Base-by-base conservation (phyloP, 2,329 filamentous ascomycete species). In the Sporothrix sp. region DNA sequence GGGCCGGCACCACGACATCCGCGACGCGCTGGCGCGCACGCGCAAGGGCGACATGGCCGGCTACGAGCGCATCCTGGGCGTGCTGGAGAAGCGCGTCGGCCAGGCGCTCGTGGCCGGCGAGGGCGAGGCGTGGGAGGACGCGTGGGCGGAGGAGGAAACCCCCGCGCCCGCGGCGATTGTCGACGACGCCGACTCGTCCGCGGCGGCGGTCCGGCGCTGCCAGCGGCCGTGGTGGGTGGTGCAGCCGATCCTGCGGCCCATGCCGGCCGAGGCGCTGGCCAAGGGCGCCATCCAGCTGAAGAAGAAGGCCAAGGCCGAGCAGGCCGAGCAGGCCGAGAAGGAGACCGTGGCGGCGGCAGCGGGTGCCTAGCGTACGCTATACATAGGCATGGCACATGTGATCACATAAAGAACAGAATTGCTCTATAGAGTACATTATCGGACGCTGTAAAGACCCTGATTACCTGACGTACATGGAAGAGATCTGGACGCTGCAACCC, bases 161-260 rank as follows among this genome's bases (percentile, higher is more conserved):
- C 6, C 25, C 5, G 25, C 25, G 6, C 6, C 25, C 5, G 25
- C 25, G 1, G 61, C 63, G 7, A 44, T 64, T 3, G 65, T 62
- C 5, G 64, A 65, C 33, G 65, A 70, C 3, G 65, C 68, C 0
- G 73, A 81, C 60, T 83, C 76, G 63, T 85, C 82, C 4, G 68
- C 80, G 16, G 81, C 78, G 8, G 81, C 85, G 1, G 81, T 93
- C 23, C 78, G 76, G 50, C 72, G 79, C 54, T 95, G 88, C 62
- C 84, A 82, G 63, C 71, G 88, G 56, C 90, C 90, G 1, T 96
- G 83, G 78, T 96, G 88, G 87, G 76, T 95, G 4, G 88, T 82
- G 48, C 90, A 97, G 69, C 84, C 91, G 4, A 87, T 95, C 60
- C 78, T 96, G 7, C 73, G 90, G 51, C 90, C 89, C 36, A 65